A percentile compares a stretch with the other conserved stretches of the same genome.
phyloP scores from a whole-genome alignment of 208 protist species.

The Crithidia bombi region DNA sequence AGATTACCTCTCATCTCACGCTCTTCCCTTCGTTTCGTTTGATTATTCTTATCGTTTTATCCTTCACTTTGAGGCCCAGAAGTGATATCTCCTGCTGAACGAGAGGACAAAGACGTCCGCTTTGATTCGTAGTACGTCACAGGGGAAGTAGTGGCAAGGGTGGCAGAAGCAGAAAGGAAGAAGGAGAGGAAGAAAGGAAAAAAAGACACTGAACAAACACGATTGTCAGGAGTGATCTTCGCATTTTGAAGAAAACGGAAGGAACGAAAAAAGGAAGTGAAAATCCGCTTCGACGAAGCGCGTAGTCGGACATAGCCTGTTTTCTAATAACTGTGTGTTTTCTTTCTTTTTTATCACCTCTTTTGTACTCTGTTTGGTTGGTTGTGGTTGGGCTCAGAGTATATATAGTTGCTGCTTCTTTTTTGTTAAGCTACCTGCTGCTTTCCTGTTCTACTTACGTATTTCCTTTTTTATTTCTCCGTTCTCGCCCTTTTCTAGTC shows the following conservation, averaged over 20 bases:
- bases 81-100: neutral
- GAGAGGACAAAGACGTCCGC: too few species aligned
- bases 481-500: conserved; percentile 3
- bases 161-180: neutral
- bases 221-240: neutral
- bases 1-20: neutral
- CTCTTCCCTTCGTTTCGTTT: neutral
- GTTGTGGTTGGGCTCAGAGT: neutral
- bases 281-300: neutral
- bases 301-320: neutral
- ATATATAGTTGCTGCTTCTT: neutral
- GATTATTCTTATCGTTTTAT: neutral
- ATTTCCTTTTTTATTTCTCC: neutral
- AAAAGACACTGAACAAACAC: too few species aligned
- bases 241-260: neutral
- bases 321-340: neutral
- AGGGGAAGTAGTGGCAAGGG: too few species aligned
- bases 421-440: neutral
- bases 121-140: too few species aligned
- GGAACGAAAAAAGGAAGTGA: neutral
- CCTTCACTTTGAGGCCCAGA: neutral
- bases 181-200: too few species aligned
- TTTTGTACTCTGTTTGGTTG: neutral
- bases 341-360: neutral
- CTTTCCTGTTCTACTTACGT: conserved; percentile 1